Conservation (phyloP, 208 protist genomes). For the Crithidia expoeki region DNA sequence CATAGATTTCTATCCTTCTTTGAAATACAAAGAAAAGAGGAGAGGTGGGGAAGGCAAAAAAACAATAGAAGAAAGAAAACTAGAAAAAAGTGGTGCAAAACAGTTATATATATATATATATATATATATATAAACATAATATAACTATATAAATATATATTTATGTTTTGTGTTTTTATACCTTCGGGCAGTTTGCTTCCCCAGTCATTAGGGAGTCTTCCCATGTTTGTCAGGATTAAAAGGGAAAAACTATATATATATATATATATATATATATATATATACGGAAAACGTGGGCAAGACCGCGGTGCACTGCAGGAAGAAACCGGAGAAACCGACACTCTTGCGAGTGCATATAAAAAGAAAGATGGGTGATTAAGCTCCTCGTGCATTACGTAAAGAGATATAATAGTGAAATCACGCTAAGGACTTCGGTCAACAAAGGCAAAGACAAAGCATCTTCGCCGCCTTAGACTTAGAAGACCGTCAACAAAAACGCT, state of each 20-base stretch:
- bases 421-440: not conserved
- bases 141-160: too few relatives aligned
- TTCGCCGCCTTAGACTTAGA: too few relatives aligned
- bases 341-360: not conserved
- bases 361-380: conserved; percentile 3
- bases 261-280: too few relatives aligned
- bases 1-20: too few relatives aligned
- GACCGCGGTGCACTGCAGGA: not conserved
- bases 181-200: too few relatives aligned
- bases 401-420: not conserved
- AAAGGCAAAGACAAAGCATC: not conserved
- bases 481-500: too few relatives aligned
- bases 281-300: not conserved
- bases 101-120: too few relatives aligned
- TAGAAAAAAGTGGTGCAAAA: not conserved
- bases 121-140: too few relatives aligned
- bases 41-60: not conserved
- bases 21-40: not conserved
- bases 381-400: not conserved
- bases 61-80: conserved; percentile 10
- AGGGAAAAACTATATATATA: too few relatives aligned
- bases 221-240: too few relatives aligned
- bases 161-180: too few relatives aligned
- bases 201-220: too few relatives aligned
- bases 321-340: not conserved